Evolutionary conservation across 352 stramenopile species (phyloP).

Genomic region (Pythium graminicola): DNA sequence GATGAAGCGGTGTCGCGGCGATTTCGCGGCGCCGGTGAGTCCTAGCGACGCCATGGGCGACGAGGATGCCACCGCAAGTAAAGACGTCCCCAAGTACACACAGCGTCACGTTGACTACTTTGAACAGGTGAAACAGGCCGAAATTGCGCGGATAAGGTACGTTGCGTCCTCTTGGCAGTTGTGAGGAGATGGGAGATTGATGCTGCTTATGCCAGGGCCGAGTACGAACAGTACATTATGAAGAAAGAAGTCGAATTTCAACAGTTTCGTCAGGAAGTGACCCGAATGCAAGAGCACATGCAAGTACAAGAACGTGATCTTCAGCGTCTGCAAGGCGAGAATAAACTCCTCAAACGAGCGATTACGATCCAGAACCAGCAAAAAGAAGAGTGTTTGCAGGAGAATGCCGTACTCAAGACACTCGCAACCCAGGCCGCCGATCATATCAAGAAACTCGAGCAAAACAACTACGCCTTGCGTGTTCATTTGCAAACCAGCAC

Average conservation of each 20-base stretch:
- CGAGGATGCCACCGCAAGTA: conserved; percentile 16
- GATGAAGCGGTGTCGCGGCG: conserved; percentile 55
- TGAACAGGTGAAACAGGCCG: conserved; percentile 77
- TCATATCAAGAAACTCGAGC: conserved; percentile 81
- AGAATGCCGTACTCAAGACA: conserved; percentile 68
- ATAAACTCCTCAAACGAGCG: conserved; percentile 77
- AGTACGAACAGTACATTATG: conserved; percentile 81
- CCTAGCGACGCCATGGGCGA: conserved; percentile 27
- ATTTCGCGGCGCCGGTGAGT: conserved; percentile 14
- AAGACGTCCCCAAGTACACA: conserved; percentile 76
- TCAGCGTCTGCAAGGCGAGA: conserved; percentile 69
- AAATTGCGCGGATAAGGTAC: conserved; percentile 67
- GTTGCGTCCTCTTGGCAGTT: not conserved
- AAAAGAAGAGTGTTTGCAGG: conserved; percentile 71
- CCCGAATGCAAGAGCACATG: conserved; percentile 34
- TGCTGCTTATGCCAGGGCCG: conserved; percentile 26
- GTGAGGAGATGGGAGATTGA: not conserved
- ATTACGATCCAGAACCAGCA: conserved; percentile 85
- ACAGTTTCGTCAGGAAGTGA: conserved; percentile 45
- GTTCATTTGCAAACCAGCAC: conserved; percentile 84
- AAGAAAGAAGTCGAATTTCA: conserved; percentile 76
- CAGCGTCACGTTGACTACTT: conserved; percentile 86
- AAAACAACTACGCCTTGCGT: conserved; percentile 82
- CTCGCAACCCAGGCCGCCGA: conserved; percentile 73
- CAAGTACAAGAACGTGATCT: conserved; percentile 44